Evolutionary conservation across 495 filamentous ascomycete genomes (phyloP), one percentile per base, ranked within the genome.

Genomic region (Podospora anserina): DNA sequence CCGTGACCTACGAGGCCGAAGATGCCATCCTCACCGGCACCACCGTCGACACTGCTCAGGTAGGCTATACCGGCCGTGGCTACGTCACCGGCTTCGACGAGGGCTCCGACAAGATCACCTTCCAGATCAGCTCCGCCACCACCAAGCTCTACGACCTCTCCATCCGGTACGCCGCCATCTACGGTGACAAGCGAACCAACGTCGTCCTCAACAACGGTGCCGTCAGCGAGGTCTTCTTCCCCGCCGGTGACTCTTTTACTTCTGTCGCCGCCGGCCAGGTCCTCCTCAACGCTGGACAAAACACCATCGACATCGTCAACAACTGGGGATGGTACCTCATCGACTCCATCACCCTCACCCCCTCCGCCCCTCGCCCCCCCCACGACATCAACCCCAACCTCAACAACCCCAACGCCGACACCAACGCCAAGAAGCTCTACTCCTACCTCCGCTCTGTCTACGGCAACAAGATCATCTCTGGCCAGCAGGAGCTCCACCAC

Each of bases 251-350:
- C 0, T 61, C 68, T 0, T 84, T 77, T 66, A 34, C 69, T 28
- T 70, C 67, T 44, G 75, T 76, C n/a, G 30, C 74, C 18, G 82
- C 72, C 18, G 81, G 82, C 18, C 82, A 84, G 64, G 69, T 82
- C 15, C 69, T 84, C 9, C 69, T 84, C 27, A 78, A 80, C 19
- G 74, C 75, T 19, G 82, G 82, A 1, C 15, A 65, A 27, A 83
- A 84, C 66, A 82, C 80, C 0, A 76, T 84, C 63, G 71, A 80
- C 26, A 73, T 84, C 15, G 75, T 78, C 63, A 79, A 65, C 73
- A 83, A 84, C 76, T 84, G 82, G 82, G 82, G 79, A 44, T 83
- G 77, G 79, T 81, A 83, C 61, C 73, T 84, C 2, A 78, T 84
- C 61, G 82, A 84, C 70, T 80, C 75, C 67, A 75, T 84, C 67